These are phyloP conservation scores for Gardenia jasminoides DNA, from an alignment of 257 asterid genomes.

Conservation along the genomic window DNA sequence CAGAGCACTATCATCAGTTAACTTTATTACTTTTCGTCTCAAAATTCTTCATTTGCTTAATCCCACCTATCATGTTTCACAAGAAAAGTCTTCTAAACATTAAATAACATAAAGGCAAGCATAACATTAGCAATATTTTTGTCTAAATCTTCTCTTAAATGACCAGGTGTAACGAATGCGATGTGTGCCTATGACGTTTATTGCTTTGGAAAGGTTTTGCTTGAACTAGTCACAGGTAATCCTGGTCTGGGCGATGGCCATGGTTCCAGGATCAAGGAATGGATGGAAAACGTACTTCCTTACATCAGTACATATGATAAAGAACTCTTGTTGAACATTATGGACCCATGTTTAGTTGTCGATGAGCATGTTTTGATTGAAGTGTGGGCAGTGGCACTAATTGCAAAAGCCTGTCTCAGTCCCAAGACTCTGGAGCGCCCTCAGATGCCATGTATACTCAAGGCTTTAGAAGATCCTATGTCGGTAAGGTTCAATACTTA, in stretches of 20 bases:
- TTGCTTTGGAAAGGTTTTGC: too few species aligned
- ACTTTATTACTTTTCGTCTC: neutral
- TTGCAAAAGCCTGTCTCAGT: neutral
- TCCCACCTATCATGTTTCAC: neutral
- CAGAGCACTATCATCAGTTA: neutral
- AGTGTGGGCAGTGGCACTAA: neutral
- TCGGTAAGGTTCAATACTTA: conserved; percentile 64
- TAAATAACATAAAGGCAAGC: too few species aligned
- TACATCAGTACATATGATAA: conserved; percentile 27
- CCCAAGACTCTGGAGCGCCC: conserved; percentile 26
- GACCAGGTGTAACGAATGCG: too few species aligned
- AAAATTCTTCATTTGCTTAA: neutral
- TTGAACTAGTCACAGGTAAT: too few species aligned
- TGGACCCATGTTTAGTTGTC: neutral
- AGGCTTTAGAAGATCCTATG: conserved; percentile 64
- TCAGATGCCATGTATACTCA: conserved; percentile 57
- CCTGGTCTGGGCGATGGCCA: too few species aligned
- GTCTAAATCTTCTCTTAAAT: too few species aligned
- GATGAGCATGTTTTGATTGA: neutral
- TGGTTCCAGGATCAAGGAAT: neutral
- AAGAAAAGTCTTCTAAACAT: neutral
- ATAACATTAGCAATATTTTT: too few species aligned
- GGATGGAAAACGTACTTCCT: conserved; percentile 9
- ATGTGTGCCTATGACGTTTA: too few species aligned
- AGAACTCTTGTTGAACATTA: neutral